Evolutionary conservation across 2,329 filamentous ascomycete species (phyloP), one percentile per base, ranked within the genome.

Genomic region (Tympanopsis confertula): DNA sequence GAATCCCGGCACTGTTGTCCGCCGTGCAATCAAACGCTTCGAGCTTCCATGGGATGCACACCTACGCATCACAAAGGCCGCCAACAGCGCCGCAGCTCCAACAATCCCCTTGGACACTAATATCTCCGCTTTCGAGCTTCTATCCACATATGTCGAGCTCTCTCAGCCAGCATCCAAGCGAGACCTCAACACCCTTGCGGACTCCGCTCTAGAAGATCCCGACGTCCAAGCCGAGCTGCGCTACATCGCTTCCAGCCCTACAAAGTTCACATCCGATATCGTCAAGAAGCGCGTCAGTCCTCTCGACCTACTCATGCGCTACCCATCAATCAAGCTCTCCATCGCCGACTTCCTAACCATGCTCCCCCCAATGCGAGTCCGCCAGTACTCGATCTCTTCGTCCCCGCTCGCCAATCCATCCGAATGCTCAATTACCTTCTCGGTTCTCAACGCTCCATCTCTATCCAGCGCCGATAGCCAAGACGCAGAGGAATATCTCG

Each of bases 71-170:
- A 54, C 7, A 13, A 33, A 33, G 17, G 7, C 30, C 12, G 7
- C 10, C 30, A 10, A 58, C 29, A 56, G 56, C 41, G 51, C 52
- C 14, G 48, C 55, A 2, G 57, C 56, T 26, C 58, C 56, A 12
- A 56, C 56, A 3, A 55, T 69, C 7, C 65, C 66, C 0, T 57
- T 61, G 4, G 58, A 61, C 28, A 55, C 56, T 13, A 65, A 68
- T 0, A 62, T 76, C 30, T 66, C 69, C 3, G 68, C 69, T 3
- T 58, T 62, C 37, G 63, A 73, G 41, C 57, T 78, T 0, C 59
- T 79, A 14, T 64, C 64, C 0, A 68, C 68, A 5, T 78, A 76
- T 44, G 64, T 78, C 5, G 75, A 79, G 50, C 63, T 79, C 2
- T 66, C 65, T 12, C 69, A 72, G 40, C 71, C 73, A 0, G 74